These are phyloP conservation scores for Triticum turgidum DNA, from an alignment of 176 grass and related monocot species.

Conservation along the genomic window DNA sequence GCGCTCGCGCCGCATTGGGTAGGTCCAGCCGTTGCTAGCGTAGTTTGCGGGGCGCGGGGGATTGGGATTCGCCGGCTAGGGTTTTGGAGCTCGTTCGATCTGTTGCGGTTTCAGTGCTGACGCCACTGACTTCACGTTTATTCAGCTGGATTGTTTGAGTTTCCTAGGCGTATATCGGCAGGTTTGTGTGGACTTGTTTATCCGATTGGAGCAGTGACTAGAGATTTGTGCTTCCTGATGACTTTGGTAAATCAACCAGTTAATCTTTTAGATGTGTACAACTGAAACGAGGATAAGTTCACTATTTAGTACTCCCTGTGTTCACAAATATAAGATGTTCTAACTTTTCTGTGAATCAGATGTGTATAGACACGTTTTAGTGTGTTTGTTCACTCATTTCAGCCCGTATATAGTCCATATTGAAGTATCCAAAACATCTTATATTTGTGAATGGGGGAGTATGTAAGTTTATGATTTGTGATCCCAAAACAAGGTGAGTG, in stretches of 20 bases:
- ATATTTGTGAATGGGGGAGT: no score
- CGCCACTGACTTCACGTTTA: background rate
- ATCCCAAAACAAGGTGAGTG: background rate
- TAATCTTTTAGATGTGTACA: background rate
- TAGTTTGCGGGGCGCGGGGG: background rate
- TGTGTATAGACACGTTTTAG: no score
- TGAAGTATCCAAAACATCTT: no score
- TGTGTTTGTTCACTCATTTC: no score
- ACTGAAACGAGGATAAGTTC: background rate
- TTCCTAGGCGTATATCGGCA: background rate
- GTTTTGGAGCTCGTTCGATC: conserved; percentile 31
- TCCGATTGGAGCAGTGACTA: background rate
- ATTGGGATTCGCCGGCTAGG: conserved; percentile 26
- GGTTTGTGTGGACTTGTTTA: background rate
- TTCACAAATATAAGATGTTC: no score
- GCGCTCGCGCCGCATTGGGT: conserved; percentile 19
- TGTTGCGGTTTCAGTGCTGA: background rate
- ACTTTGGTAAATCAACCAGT: background rate
- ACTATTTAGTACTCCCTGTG: background rate
- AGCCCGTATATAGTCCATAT: no score
- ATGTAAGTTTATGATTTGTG: background rate
- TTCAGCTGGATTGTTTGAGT: background rate
- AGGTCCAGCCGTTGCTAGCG: background rate
- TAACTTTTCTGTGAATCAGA: no score
- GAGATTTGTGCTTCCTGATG: background rate